Base-by-base conservation (phyloP, 176 grass and related monocot genomes). In the Oryza officinalis region DNA sequence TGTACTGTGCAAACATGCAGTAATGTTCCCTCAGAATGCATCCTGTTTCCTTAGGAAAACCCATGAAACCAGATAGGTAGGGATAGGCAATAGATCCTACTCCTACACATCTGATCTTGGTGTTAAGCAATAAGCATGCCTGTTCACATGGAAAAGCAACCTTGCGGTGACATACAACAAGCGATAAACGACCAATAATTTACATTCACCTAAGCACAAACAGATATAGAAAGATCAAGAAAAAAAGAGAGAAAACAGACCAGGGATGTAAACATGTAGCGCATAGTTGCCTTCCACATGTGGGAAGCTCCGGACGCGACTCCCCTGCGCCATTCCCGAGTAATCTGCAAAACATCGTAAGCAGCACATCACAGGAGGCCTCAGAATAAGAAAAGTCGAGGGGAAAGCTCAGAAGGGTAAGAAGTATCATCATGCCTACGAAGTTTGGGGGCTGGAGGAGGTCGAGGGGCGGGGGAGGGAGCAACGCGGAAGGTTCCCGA, bases 271-370 rank as follows among this genome's bases (percentile, higher is more conserved):
- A 65, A 95, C 81, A 87, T 98, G 96, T 28, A 98, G 83, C 25
- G 93, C 87, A 72, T 94, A 95, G 52, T 85, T 94, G 69, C 96
- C 96, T 83, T 95, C 91, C 15, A 90, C 85, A 78, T 95, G 96
- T 0, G 91, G 96, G 83, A 98, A 98, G n/a, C 84, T 95, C 82
- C 96, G 92, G 78, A 90, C 84, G 76, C 93, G 89, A 79, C 61
- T 90, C 59, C 93, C 91, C 78, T 89, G 87, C 80, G 72, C 20
- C 78, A 86, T 69, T 50, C 80, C 69, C 43, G 91, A 92, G 84
- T 80, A 85, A 98, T 95, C 96, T 98, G 79, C 80, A 95, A 95
- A 93, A 17, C 17, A 43, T 44, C 17, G 25, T 31, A 32, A 83
- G 80, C 41, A 77, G 13, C 15, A 63, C 35, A 84, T 73, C 27